These are phyloP conservation scores for Fusarium bulbicola DNA, from an alignment of 2,329 filamentous ascomycete genomes.

Conservation along the genomic window DNA sequence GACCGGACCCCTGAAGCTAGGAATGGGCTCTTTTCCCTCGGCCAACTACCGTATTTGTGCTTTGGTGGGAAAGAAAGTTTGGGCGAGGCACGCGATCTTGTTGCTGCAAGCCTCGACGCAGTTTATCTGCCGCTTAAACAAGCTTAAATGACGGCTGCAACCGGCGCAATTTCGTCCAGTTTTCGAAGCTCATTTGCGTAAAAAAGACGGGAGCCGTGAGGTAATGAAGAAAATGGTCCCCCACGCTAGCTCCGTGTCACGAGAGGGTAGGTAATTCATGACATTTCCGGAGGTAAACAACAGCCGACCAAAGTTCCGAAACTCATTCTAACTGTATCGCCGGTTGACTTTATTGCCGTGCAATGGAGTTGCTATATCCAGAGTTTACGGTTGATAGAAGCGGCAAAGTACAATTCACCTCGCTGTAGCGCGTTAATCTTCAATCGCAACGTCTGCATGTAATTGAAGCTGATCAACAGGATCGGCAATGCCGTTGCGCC, in stretches of 20 bases:
- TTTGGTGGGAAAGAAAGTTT: not conserved
- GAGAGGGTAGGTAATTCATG: not conserved
- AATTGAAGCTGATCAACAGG: slow-evolving; percentile 1
- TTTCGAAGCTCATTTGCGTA: not conserved
- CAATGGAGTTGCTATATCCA: not conserved
- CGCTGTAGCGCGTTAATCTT: not conserved
- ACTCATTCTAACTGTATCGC: not conserved
- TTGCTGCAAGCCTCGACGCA: slow-evolving; percentile 1
- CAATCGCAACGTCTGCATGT: not conserved
- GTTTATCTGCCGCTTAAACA: slow-evolving; percentile 23
- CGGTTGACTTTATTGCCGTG: not conserved
- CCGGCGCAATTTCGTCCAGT: slow-evolving; percentile 1
- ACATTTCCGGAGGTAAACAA: not conserved
- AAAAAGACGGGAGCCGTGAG: not conserved
- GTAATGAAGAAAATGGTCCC: not conserved
- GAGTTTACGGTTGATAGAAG: too few relatives aligned
- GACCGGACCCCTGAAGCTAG: not conserved
- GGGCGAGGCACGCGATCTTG: slow-evolving; percentile 1
- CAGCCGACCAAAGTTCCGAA: not conserved
- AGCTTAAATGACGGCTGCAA: slow-evolving; percentile 27
- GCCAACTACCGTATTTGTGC: not conserved
- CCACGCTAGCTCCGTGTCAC: not conserved
- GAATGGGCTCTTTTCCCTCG: not conserved
- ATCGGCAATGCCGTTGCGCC: slow-evolving; percentile 1
- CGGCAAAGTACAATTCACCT: not conserved